Percentiles rank a stretch among this genome's conserved stretches.
phyloP scores from a whole-genome alignment of 2,329 filamentous ascomycete species.

The Diatrype stigma region DNA sequence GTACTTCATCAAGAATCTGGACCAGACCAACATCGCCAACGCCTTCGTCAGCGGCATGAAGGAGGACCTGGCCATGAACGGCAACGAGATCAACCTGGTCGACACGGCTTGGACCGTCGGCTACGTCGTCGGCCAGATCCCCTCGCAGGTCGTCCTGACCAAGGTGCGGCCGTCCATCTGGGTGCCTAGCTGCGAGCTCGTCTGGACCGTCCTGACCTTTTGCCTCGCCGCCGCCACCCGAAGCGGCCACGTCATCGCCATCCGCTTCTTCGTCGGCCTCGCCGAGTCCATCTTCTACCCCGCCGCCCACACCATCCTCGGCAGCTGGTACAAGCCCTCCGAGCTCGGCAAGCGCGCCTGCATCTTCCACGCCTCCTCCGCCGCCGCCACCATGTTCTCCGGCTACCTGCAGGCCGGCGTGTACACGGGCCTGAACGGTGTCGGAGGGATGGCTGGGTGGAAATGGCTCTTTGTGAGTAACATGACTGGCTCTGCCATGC shows the following conservation, averaged over 20 bases:
- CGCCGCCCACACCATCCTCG: constrained; percentile 38
- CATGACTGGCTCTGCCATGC: too few species aligned
- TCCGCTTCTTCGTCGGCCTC: constrained; percentile 40
- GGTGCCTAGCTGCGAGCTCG: constrained; percentile 37
- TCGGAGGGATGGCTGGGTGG: constrained; percentile 47
- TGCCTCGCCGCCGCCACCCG: constrained; percentile 27
- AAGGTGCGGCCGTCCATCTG: constrained; percentile 39
- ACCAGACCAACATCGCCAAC: constrained; percentile 20
- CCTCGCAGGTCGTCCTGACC: constrained; percentile 33
- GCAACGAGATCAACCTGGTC: constrained; percentile 34
- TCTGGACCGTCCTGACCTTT: constrained; percentile 33
- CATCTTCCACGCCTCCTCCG: constrained; percentile 45
- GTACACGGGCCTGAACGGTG: constrained; percentile 47
- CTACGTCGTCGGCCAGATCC: constrained; percentile 35
- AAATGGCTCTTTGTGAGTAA: constrained; percentile 45
- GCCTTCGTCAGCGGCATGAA: constrained; percentile 31
- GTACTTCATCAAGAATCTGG: constrained; percentile 22
- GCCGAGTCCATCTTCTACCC: constrained; percentile 37
- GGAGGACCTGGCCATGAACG: constrained; percentile 28
- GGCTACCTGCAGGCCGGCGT: constrained; percentile 53
- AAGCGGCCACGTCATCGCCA: constrained; percentile 33
- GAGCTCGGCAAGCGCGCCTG: constrained; percentile 49
- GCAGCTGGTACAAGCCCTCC: constrained; percentile 38
- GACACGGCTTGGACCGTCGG: constrained; percentile 33
- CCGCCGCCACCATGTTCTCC: constrained; percentile 51